Conservation (phyloP, 2,329 filamentous ascomycete species). For the Neocatenulostroma microsporum region DNA sequence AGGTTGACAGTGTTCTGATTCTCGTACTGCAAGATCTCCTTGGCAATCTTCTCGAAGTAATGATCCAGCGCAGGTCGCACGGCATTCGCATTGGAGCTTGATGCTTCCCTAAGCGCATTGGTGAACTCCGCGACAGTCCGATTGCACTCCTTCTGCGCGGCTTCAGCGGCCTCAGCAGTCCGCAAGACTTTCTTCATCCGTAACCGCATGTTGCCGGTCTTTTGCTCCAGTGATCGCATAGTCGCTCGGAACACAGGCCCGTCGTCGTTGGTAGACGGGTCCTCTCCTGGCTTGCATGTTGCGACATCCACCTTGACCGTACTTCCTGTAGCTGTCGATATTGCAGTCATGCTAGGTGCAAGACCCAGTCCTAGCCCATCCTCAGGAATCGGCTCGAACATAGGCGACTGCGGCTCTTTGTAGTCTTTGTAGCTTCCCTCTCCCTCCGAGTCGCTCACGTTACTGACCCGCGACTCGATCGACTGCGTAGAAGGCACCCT, state of each 20-base stretch:
- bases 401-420: conserved; percentile 40
- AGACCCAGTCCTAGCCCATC: conserved; percentile 38
- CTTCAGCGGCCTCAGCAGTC: conserved; percentile 80
- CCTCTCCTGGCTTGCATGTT: conserved; percentile 76
- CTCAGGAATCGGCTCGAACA: conserved; percentile 42
- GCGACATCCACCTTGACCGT: conserved; percentile 77
- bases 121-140: conserved; percentile 76
- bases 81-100: conserved; percentile 84
- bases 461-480: conserved; percentile 71
- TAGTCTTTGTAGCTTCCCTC: conserved; percentile 35
- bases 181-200: conserved; percentile 96
- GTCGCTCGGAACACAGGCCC: conserved; percentile 93
- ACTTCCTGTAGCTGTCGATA: conserved; percentile 29
- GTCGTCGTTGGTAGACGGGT: conserved; percentile 78
- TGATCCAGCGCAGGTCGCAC: conserved; percentile 96
- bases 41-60: conserved; percentile 95
- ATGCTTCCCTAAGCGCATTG: conserved; percentile 77
- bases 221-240: conserved; percentile 92
- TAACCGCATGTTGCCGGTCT: conserved; percentile 85
- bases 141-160: conserved; percentile 74
- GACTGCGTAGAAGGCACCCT: conserved; percentile 83
- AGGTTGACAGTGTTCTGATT: conserved; percentile 74
- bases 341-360: conserved; percentile 31
- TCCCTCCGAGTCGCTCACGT: conserved; percentile 56
- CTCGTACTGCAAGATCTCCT: conserved; percentile 82